Base-by-base conservation (phyloP, 805 yeast species). In the Pichia nakasei region DNA sequence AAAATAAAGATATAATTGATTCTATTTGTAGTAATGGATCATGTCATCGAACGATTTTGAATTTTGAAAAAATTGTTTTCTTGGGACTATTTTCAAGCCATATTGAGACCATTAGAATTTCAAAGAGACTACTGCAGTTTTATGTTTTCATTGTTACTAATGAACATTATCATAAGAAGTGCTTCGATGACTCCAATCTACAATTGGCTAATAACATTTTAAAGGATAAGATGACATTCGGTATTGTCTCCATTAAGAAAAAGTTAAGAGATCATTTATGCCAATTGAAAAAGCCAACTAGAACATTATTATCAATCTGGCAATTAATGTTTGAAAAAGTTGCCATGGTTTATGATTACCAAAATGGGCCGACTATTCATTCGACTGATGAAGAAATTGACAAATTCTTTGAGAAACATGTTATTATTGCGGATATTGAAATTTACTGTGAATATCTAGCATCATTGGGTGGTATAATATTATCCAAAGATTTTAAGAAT, bases 391-490 rank as follows among this genome's bases (percentile, higher is more conserved):
- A 34, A 31, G 39, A 47, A 18, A 41, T 49, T 12, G 41, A 39
- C 15, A 35, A 37, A 7, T 44, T 39, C 19, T 42, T 41, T 37
- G 9, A 35, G 13, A 11, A 13, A 9, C 39, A 38, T 35, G 44
- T 18, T 32, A 35, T 19, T n/a, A 44, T 35, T 35, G 51, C 48
- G 12, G 49, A 44, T 21, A 40, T 52, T 11, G 61, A 56, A 44
- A 82, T 80, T 54, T 80, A 73, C 55, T 79, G 87, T 2, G 93
- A 91, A 9, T 78, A 81, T 47, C 59, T 85, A 47, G 85, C 87
- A 2, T 76, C 87, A 0, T 65, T 82, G 0, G 74, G 85, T 40
- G 87, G 94, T 37, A 69, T 80, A 15, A 73, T 82, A 45, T 56
- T 81, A 21, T 52, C 63, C 7, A 55, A 57, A 3, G 56, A 52